Percentiles rank a stretch among this genome's conserved stretches.
Evolutionary conservation across 1,284 basidiomycete species (phyloP).

Genomic region (Neonothopanus nambi): DNA sequence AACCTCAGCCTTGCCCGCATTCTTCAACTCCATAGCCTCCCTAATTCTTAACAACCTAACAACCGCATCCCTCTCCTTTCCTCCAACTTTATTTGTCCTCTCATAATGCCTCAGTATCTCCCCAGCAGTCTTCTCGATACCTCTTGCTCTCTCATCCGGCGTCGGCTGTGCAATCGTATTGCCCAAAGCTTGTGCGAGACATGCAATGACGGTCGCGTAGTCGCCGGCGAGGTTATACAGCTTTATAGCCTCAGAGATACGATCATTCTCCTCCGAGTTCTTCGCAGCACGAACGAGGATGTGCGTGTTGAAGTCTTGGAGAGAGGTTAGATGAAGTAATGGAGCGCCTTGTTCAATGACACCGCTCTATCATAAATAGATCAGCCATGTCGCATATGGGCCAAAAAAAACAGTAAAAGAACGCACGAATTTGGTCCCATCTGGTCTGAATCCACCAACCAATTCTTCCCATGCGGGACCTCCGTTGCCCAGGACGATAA

Average conservation of each 20-base stretch:
- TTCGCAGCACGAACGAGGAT: conserved; percentile 84
- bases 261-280: conserved; percentile 75
- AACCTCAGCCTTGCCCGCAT: conserved; percentile 70
- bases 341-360: conserved; percentile 83
- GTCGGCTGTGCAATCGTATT: conserved; percentile 74
- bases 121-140: conserved; percentile 76
- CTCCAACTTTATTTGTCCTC: conserved; percentile 71
- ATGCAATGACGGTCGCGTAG: conserved; percentile 85
- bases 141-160: conserved; percentile 67
- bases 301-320: conserved; percentile 81
- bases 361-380: conserved; percentile 58
- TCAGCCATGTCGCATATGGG: background rate
- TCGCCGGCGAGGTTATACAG: conserved; percentile 95
- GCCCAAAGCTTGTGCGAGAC: conserved; percentile 89
- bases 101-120: conserved; percentile 91
- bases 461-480: conserved; percentile 88
- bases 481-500: conserved; percentile 85
- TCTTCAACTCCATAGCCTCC: conserved; percentile 79
- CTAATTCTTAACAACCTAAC: conserved; percentile 81
- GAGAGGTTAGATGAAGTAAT: conserved; percentile 39
- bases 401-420: background rate
- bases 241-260: conserved; percentile 90
- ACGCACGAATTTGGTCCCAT: conserved; percentile 87
- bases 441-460: conserved; percentile 86
- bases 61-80: conserved; percentile 78